Evolutionary conservation across 2,329 filamentous ascomycete species (phyloP), one percentile per base, ranked within the genome.

Genomic region (Colletotrichum noveboracense): DNA sequence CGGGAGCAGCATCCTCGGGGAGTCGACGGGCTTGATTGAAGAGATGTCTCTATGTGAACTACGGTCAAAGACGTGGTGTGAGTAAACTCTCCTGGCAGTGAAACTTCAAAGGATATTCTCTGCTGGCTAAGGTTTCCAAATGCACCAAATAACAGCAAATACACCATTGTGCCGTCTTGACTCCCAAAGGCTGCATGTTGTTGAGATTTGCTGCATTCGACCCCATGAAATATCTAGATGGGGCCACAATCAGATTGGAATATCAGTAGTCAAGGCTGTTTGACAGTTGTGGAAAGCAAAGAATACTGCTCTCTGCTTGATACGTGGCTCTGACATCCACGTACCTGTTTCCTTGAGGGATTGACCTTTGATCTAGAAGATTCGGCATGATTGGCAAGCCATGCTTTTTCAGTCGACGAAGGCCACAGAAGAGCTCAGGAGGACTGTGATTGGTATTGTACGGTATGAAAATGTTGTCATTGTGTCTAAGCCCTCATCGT

Each of bases 31-130:
- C 43, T 52, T 21, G 6, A 21, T 52, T 52, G 43, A 52, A 24
- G 43, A 52, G 4, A 21, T 13, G 43, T 52, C 18, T 21, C 43
- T 24, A 1, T 7, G 43, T 24, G 10, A 21, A 24, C n/a, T 52
- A n/a, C 43, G 0, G 1, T 24, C n/a, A 52, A 21, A 21, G 10
- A 13, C 43, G 6, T 13, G 10, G 6, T 52, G 2, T 2, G 43
- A 52, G 43, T 24, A 21, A 3, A 21, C 2, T 2, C 1, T n/a
- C 1, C 10, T 13, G 6, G 4, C 43, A 24, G n/a, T 13, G 0
- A n/a, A 24, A 52, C 6, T 3, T 52, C 10, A 21, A 21, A 21
- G 43, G 12, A 52, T 24, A 0, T 13, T 18, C n/a, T 24, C 0
- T 6, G 5, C 0, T 6, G 38, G 10, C 38, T 21, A 21, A 52